Conservation (phyloP, 2,329 filamentous ascomycete species). For the Byssoonygena ceratinophila region DNA sequence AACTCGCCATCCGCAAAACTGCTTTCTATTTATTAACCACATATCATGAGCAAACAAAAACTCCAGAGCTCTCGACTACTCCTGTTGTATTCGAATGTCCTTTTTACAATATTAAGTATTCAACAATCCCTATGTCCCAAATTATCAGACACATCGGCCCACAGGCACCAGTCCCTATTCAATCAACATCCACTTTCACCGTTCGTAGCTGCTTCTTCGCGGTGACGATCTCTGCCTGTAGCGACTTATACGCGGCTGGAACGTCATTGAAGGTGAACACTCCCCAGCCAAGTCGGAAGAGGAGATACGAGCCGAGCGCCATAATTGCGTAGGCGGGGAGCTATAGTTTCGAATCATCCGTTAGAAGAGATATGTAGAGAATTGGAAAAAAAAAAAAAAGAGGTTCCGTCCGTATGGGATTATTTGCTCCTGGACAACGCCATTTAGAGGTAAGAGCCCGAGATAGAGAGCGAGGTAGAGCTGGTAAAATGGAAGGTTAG, state of each 20-base stretch:
- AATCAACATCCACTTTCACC: constrained; percentile 37
- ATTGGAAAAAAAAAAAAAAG: too few species aligned
- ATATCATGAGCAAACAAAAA: too few species aligned
- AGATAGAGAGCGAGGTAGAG: constrained; percentile 82
- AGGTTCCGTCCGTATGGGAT: constrained; percentile 85
- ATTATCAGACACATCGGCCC: neutral
- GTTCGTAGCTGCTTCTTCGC: constrained; percentile 35
- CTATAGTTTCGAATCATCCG: constrained; percentile 38
- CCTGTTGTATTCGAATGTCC: too few species aligned
- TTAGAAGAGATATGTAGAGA: neutral
- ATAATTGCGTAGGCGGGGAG: constrained; percentile 89
- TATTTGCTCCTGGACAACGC: constrained; percentile 68
- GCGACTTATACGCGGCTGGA: constrained; percentile 75
- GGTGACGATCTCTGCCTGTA: constrained; percentile 66
- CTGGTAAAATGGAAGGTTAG: constrained; percentile 38
- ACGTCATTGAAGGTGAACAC: constrained; percentile 96
- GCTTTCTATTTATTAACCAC: too few species aligned
- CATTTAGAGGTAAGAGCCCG: constrained; percentile 68
- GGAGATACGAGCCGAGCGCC: constrained; percentile 80
- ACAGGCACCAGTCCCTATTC: constrained; percentile 13
- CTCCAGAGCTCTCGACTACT: too few species aligned
- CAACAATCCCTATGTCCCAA: neutral
- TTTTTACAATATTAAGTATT: neutral
- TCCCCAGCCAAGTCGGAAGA: constrained; percentile 83
- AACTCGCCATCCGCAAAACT: too few species aligned